Percentiles rank a stretch among this genome's conserved stretches.
phyloP scores from a whole-genome alignment of 176 grass and related monocot species.

The Zea luxurians region DNA sequence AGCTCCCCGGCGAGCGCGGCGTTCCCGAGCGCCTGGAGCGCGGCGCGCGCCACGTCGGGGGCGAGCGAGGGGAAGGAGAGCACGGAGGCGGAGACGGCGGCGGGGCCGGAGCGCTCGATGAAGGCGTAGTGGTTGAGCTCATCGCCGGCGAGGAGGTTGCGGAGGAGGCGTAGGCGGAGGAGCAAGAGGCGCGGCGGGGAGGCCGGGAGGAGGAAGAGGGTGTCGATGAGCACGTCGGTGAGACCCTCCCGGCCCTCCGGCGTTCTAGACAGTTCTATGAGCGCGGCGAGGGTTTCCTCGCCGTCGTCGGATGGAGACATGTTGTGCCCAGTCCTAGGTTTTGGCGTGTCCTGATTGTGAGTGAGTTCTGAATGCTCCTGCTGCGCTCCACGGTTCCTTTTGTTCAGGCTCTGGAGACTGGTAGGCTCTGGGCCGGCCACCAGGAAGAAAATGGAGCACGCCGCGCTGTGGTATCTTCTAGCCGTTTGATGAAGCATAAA shows the following conservation, averaged over 20 bases:
- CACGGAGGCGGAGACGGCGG: conserved; percentile 34
- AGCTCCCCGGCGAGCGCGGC: conserved; percentile 57
- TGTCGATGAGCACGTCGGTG: conserved; percentile 29
- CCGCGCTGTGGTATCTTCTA: not conserved
- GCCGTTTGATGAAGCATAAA: not conserved
- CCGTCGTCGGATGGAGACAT: conserved; percentile 25
- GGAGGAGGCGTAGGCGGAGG: conserved; percentile 65
- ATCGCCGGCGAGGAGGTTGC: conserved; percentile 84
- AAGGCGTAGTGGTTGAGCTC: conserved; percentile 66
- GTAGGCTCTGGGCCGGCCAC: too few species aligned
- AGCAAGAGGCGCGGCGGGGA: conserved; percentile 39
- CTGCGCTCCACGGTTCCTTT: not conserved
- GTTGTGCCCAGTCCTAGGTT: not conserved
- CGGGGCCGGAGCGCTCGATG: conserved; percentile 45
- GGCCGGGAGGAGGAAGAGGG: conserved; percentile 33
- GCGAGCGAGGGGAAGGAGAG: conserved; percentile 32
- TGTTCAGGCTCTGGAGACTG: not conserved
- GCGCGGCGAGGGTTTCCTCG: conserved; percentile 47
- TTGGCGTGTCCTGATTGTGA: not conserved
- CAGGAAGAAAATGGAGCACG: too few species aligned
- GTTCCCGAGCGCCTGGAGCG: conserved; percentile 74
- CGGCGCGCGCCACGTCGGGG: conserved; percentile 50
- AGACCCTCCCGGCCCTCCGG: conserved; percentile 53
- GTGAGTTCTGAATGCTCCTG: not conserved
- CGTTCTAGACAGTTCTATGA: conserved; percentile 58